Percentiles rank a stretch among this genome's conserved stretches.
phyloP scores from a whole-genome alignment of 2,329 filamentous ascomycete genomes.

The Xylaria sp. region DNA sequence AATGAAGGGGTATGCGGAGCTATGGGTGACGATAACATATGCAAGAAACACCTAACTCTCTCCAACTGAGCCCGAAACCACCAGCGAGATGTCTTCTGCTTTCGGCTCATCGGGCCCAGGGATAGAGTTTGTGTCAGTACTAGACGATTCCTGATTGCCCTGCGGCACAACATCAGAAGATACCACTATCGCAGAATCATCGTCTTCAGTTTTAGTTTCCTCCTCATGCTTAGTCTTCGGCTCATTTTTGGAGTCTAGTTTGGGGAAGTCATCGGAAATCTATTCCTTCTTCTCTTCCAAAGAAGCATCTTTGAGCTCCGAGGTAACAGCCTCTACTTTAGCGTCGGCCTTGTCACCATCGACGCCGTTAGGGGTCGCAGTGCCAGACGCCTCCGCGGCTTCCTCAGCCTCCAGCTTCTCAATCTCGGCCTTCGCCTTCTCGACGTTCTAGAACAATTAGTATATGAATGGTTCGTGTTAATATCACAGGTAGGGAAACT shows the following conservation, averaged over 20 bases:
- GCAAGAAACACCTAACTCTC: conserved; percentile 29
- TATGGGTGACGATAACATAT: conserved; percentile 24
- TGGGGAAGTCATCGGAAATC: conserved; percentile 41
- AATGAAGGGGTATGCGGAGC: conserved; percentile 18
- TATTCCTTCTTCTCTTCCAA: conserved; percentile 64
- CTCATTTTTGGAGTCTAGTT: conserved; percentile 16
- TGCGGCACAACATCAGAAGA: conserved; percentile 10
- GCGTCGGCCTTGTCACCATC: conserved; percentile 60
- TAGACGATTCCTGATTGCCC: conserved; percentile 3
- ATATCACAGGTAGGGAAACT: conserved; percentile 51
- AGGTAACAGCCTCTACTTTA: conserved; percentile 64
- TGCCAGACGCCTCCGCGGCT: conserved; percentile 58
- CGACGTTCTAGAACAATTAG: conserved; percentile 78
- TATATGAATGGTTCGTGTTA: conserved; percentile 14
- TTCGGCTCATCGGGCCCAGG: conserved; percentile 13
- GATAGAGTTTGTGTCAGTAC: conserved; percentile 15
- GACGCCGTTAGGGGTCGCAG: conserved; percentile 56
- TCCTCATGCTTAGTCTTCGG: conserved; percentile 11
- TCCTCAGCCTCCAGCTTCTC: conserved; percentile 82
- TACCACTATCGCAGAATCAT: conserved; percentile 3
- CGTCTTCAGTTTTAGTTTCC: conserved; percentile 7
- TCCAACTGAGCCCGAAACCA: conserved; percentile 3
- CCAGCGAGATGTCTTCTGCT: conserved; percentile 19
- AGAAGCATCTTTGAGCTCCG: conserved; percentile 62
- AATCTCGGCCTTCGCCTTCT: conserved; percentile 96